Base-by-base conservation (phyloP, 2,329 filamentous ascomycete genomes). In the Hymenotorrendiella dingleyae region DNA sequence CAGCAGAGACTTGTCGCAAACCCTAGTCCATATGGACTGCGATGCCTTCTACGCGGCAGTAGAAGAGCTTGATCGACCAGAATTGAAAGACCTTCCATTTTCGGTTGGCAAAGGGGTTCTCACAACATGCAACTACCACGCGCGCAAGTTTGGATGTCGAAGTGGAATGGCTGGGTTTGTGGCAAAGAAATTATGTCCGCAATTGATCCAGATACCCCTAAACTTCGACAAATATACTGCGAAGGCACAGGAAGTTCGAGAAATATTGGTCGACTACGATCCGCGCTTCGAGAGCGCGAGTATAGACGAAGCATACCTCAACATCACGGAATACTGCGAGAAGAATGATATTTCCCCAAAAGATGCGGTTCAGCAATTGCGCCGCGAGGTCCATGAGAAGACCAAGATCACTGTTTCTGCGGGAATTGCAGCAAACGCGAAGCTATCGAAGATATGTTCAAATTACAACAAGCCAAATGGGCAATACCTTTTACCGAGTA, bases 21-120 rank as follows among this genome's bases (percentile, higher is more conserved):
- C 79, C 44, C 78, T 97, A 19, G 84, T 97, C 1, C 93, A 98
- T 61, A 77, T 97, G 36, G 93, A 98, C 63, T 97, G 93, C 64
- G 93, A 98, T 68, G 93, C 93, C 12, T 98, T 98, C 64, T 98
- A 93, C 59, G 93, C 93, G 1, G 88, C 93, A 0, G 93, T 97
- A 1, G 93, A 97, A 62, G 86, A 82, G 53, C 73, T 90, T 3
- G 83, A 87, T 56, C 75, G 84, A 1, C 93, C 91, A 0, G 90
- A 95, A 60, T 73, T 98, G 34, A 86, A 84, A 46, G 72, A 89
- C 28, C 70, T 94, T 0, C 93, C 93, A 0, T 96, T 98, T 67
- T 89, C 91, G 0, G 93, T 98, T 0, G 93, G 93, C 1, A 68
- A 63, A 12, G 79, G 78, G 2, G 79, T 83, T 3, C 62, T 82